Evolutionary conservation across 257 asterid species (phyloP).

Genomic region (Fraxinus pennsylvanica): DNA sequence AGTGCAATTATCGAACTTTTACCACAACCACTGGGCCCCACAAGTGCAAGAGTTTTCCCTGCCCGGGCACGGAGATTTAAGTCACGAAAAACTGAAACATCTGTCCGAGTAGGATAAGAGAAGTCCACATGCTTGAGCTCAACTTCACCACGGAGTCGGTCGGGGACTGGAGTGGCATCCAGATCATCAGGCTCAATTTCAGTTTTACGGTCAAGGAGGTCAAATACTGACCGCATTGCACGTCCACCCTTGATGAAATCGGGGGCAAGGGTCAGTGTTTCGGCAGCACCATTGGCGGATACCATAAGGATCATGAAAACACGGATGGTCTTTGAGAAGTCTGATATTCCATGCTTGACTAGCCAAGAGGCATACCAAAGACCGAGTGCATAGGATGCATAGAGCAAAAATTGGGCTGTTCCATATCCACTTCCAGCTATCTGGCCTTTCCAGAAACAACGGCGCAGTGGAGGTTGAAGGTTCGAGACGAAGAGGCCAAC

Average conservation of each 20-base stretch:
- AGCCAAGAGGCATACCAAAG: conserved; percentile 96
- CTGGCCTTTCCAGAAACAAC: conserved; percentile 95
- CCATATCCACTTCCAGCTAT: conserved; percentile 88
- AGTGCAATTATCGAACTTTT: conserved; percentile 73
- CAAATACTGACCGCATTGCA: conserved; percentile 86
- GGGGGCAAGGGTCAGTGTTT: conserved; percentile 84
- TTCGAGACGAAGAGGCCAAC: conserved; percentile 58
- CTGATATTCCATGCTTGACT: conserved; percentile 86
- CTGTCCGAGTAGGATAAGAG: conserved; percentile 76
- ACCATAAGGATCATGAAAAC: conserved; percentile 97
- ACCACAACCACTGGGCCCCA: conserved; percentile 87
- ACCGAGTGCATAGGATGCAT: conserved; percentile 88
- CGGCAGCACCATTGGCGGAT: conserved; percentile 90
- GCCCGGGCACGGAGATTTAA: conserved; percentile 69
- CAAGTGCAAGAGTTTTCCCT: conserved; percentile 81
- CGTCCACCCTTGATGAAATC: conserved; percentile 88
- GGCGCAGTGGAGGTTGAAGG: conserved; percentile 63
- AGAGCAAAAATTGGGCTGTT: conserved; percentile 75
- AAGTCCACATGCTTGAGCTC: conserved; percentile 82
- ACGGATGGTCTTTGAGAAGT: conserved; percentile 83
- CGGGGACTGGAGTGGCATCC: conserved; percentile 46
- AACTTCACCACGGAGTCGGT: conserved; percentile 67
- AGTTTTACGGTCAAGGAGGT: conserved; percentile 77
- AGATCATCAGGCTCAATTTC: conserved; percentile 78
- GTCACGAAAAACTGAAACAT: conserved; percentile 57